Evolutionary conservation across 805 yeast species (phyloP), one percentile per base, ranked within the genome.

Genomic region (Pichia eremophila): DNA sequence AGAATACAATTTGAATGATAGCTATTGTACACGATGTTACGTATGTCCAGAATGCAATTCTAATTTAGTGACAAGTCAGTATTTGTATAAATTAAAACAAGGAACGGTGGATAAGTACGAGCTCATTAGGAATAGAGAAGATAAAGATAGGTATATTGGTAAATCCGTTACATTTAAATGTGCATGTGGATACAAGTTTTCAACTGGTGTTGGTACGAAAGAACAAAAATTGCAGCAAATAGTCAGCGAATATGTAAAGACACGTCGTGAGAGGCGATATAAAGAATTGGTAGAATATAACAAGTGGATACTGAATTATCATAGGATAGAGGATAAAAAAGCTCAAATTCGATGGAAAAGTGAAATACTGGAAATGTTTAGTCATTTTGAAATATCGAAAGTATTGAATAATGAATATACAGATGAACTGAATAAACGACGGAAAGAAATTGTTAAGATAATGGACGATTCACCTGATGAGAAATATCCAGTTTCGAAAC

Each of bases 141-240:
- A 36, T 12, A 42, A 43, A 8, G 38, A 22, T 14, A 53, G 49
- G 27, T 49, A 52, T 15, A 51, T 49, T 18, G 60, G 62, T 15
- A 73, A 72, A 51, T 46, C 59, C 3, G 74, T 74, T 49, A 46
- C 44, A 8, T 72, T 75, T 46, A 52, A 51, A 14, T 75, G 81
- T 55, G 50, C 53, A 4, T 75, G 67, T 59, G 29, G 12, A 0
- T 74, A 64, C 48, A 47, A 53, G 17, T 74, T 65, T 46, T 46
- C 52, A n/a, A 69, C 78, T 1, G 65, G 62, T 1, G 47, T 66
- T 5, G 63, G 73, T 8, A 56, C 59, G 19, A 71, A 64, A 46
- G 79, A 79, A 1, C 69, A 64, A 43, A 62, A 77, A 8, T 51
- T 75, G 39, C 40, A 50, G 7, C 53, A 59, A 2, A 65, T 69